Base-by-base conservation (phyloP, 768 basidiomycete genomes). In the Calocybe cyanea region DNA sequence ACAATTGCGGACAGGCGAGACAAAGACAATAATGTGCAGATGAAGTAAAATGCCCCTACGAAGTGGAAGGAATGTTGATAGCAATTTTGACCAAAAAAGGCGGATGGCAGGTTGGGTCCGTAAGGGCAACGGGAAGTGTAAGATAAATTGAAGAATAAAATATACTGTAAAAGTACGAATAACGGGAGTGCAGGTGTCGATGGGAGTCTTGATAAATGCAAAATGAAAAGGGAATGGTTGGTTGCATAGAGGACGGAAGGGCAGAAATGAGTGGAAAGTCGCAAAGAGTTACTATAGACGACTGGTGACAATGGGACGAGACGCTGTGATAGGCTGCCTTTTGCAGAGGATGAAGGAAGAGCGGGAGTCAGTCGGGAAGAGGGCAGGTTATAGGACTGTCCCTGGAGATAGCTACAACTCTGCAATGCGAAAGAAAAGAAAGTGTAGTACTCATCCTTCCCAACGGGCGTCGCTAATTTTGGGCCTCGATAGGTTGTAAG, bases 141-240 rank as follows among this genome's bases (percentile, higher is more conserved):
- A 67, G 74, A 81, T 87, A 84, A 85, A 74, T 71, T 83, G 83
- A 85, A 79, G 76, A 87, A 87, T 87, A 87, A 88, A 73, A 78
- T 82, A 83, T 78, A 80, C 72, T 78, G 72, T 73, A 80, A 60
- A 71, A 68, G 68, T 72, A 78, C 76, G 59, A 62, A 63, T 63
- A 70, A 68, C 61, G 63, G 67, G 66, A 65, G 60, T 65, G 70
- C 50, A 66, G 70, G 67, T 77, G 75, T 78, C 74, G 71, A 70
- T 68, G 68, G 71, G 56, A 60, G 57, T 62, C 61, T 63, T 66
- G 64, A 68, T 71, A 63, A 58, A 63, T 63, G 60, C 57, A 56
- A 52, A 52, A 48, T 63, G 64, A 59, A 68, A 61, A 59, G 64
- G 67, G 69, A 68, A 67, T 65, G 70, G 61, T 72, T 53, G 69